Evolutionary conservation across 2,329 filamentous ascomycete genomes (phyloP), one percentile per base, ranked within the genome.

Genomic region (Apiospora marii): DNA sequence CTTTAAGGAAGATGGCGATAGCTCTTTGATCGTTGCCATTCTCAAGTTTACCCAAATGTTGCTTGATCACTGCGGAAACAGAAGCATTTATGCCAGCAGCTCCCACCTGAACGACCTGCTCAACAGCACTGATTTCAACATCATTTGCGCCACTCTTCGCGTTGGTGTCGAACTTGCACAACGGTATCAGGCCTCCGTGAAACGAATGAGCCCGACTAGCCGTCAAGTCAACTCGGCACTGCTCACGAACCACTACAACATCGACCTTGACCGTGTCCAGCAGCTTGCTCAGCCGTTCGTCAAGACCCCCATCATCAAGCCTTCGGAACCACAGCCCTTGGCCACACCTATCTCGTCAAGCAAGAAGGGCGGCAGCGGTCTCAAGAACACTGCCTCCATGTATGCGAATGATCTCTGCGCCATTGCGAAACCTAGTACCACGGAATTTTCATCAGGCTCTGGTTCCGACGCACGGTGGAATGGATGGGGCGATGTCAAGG

Each of bases 31-130:
- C 72, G 92, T 97, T 81, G 87, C 90, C 43, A 88, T 98, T 71
- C 86, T 99, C 73, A 88, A 90, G 77, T 99, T 99, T 82, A 98
- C 95, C 30, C 91, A 92, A 74, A 89, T 97, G 82, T 87, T 99
- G 43, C 85, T 98, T 70, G 94, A 98, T 81, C 96, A 98, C 81
- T 99, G 96, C 83, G 96, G 96, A 73, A 99, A 99, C 80, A 89
- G 97, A 77, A 98, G 95, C 84, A 92, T 99, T 78, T 99, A 98
- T 82, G 94, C 93, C 74, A 99, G 96, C 85, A 98, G 96, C 81
- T 88, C 92, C 76, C 94, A 97, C 78, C 86, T 99, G 74, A 96
- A 96, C 80, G 92, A 95, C 80, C 88, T 99, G 53, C 89, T 99
- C 73, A 94, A 98, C 82, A 96, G 93, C 64, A 96, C 94, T 3